A percentile compares a stretch with the other conserved stretches of the same genome.
Evolutionary conservation across 805 yeast species (phyloP).

Genomic region (Maudiozyma saulgeensis): DNA sequence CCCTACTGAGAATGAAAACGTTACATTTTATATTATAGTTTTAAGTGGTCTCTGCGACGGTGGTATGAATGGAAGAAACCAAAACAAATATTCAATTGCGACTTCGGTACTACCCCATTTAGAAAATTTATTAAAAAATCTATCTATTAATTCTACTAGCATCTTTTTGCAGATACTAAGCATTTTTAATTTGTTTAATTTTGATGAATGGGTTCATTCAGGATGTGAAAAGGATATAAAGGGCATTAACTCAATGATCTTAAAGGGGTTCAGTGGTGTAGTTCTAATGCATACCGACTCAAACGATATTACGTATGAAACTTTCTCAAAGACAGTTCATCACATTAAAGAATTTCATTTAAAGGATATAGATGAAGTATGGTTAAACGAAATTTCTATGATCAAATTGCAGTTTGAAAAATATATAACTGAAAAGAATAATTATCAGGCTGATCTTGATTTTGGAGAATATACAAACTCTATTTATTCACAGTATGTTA

Average conservation of each 20-base stretch:
- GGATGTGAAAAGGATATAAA: constrained; percentile 18
- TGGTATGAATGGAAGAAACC: constrained; percentile 16
- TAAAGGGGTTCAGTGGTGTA: constrained; percentile 16
- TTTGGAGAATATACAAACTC: constrained; percentile 8
- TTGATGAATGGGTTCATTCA: constrained; percentile 26
- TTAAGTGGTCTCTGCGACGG: constrained; percentile 26
- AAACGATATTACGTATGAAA: constrained; percentile 7
- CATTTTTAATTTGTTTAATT: constrained; percentile 18
- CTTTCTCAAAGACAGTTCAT: constrained; percentile 13
- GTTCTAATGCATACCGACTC: constrained; percentile 7
- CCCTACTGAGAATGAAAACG: constrained; percentile 16
- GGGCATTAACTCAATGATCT: constrained; percentile 11
- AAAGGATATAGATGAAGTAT: constrained; percentile 18
- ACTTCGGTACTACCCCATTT: constrained; percentile 19
- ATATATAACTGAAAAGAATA: constrained; percentile 16
- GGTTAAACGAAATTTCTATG: constrained; percentile 17
- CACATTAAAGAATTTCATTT: constrained; percentile 15
- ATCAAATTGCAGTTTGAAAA: constrained; percentile 16
- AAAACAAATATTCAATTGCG: constrained; percentile 14
- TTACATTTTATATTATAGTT: constrained; percentile 18
- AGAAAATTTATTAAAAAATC: constrained; percentile 13
- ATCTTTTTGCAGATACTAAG: constrained; percentile 17
- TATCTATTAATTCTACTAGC: constrained; percentile 17
- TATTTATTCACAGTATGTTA: constrained; percentile 18
- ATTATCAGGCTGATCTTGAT: constrained; percentile 3